Conservation (phyloP, 2,329 filamentous ascomycete genomes). For the Fusarium sp. region DNA sequence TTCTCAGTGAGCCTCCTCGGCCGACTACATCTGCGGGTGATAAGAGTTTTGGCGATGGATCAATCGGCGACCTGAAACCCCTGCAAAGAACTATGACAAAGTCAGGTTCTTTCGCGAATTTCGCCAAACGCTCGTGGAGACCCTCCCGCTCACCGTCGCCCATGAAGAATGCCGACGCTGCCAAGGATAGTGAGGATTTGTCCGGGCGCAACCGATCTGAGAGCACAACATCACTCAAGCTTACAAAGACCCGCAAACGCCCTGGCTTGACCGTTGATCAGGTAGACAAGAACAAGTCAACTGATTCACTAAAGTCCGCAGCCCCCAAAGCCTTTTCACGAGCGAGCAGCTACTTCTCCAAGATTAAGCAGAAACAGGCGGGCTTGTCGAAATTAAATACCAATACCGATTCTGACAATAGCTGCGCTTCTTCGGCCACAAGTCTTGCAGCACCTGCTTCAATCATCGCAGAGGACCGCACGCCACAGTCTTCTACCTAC, state of each 20-base stretch:
- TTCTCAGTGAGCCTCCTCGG: slow-evolving; percentile 43
- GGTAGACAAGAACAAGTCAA: slow-evolving; percentile 43
- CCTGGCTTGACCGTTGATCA: slow-evolving; percentile 49
- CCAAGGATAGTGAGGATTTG: slow-evolving; percentile 41
- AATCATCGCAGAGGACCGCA: slow-evolving; percentile 53
- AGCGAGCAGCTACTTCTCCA: slow-evolving; percentile 64
- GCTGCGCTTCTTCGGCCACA: slow-evolving; percentile 62
- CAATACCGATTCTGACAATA: slow-evolving; percentile 57
- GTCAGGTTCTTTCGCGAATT: slow-evolving; percentile 63
- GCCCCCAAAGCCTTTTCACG: slow-evolving; percentile 58
- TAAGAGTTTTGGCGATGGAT: slow-evolving; percentile 36
- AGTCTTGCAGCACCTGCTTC: slow-evolving; percentile 61
- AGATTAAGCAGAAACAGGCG: slow-evolving; percentile 61
- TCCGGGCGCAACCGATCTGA: slow-evolving; percentile 46
- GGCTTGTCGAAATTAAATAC: slow-evolving; percentile 57
- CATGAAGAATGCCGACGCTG: slow-evolving; percentile 48
- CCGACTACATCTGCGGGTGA: slow-evolving; percentile 49
- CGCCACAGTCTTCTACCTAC: slow-evolving; percentile 57
- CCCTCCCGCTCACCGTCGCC: slow-evolving; percentile 65
- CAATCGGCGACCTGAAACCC: slow-evolving; percentile 46
- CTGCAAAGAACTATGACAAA: slow-evolving; percentile 56
- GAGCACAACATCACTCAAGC: slow-evolving; percentile 44
- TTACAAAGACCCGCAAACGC: slow-evolving; percentile 48
- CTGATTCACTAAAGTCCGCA: slow-evolving; percentile 56
- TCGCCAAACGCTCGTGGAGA: slow-evolving; percentile 67